Evolutionary conservation across 2,329 filamentous ascomycete species (phyloP).

Genomic region (Xylaria sp.): DNA sequence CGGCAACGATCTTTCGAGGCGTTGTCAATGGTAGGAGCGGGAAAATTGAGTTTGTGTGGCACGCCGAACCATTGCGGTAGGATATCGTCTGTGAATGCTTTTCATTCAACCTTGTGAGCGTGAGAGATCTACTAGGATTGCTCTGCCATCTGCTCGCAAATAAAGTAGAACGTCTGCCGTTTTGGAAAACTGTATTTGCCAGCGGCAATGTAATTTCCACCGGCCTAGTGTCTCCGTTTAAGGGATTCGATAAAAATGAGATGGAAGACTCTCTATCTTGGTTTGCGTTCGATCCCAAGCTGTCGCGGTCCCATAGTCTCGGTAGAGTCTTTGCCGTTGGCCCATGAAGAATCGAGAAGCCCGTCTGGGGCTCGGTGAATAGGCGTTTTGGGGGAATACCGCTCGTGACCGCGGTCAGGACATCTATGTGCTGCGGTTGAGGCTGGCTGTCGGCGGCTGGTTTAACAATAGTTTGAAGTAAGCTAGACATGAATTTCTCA

Average conservation of each 20-base stretch:
- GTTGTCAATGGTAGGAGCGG: constrained; percentile 66
- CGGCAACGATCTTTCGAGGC: constrained; percentile 63
- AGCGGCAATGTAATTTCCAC: constrained; percentile 62
- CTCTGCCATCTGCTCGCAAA: constrained; percentile 46
- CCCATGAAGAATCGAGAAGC: constrained; percentile 57
- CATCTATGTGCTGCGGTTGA: constrained; percentile 40
- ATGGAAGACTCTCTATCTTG: constrained; percentile 45
- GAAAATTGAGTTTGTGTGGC: constrained; percentile 24
- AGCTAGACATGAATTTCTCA: constrained; percentile 41
- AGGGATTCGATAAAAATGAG: constrained; percentile 43
- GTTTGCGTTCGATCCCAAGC: constrained; percentile 31
- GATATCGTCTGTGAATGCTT: constrained; percentile 44
- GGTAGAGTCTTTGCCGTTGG: constrained; percentile 46
- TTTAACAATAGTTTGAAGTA: constrained; percentile 34
- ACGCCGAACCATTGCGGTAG: constrained; percentile 18
- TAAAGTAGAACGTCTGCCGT: constrained; percentile 64
- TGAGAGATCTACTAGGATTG: constrained; percentile 22
- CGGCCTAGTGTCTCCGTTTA: constrained; percentile 20
- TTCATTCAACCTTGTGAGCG: constrained; percentile 34
- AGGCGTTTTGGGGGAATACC: constrained; percentile 46
- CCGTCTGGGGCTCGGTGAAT: constrained; percentile 40
- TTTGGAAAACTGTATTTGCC: constrained; percentile 78
- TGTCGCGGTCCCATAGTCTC: constrained; percentile 44
- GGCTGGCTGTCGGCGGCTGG: neutral
- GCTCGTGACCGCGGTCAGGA: constrained; percentile 61